These are phyloP conservation scores for Candida argentea DNA, from an alignment of 805 yeast species.

Conservation along the genomic window DNA sequence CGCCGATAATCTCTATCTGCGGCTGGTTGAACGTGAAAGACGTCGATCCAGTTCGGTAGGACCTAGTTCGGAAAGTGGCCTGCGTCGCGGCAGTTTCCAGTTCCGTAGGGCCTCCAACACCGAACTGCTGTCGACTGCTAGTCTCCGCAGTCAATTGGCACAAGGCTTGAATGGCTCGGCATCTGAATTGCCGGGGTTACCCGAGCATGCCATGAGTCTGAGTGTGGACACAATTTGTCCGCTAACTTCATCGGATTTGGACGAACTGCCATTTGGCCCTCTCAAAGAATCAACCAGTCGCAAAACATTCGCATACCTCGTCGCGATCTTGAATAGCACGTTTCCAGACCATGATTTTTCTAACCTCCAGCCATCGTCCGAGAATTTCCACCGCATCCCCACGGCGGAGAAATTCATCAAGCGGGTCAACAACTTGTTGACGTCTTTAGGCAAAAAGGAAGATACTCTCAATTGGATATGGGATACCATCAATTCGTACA, in stretches of 20 bases:
- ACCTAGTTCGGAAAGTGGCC: slow-evolving; percentile 24
- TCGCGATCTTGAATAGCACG: slow-evolving; percentile 82
- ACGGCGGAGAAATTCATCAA: slow-evolving; percentile 41
- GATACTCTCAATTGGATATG: slow-evolving; percentile 58
- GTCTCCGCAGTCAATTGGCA: slow-evolving; percentile 10
- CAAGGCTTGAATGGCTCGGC: slow-evolving; percentile 4
- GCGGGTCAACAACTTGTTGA: slow-evolving; percentile 67
- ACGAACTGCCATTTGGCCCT: slow-evolving; percentile 82
- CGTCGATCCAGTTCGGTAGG: slow-evolving; percentile 28
- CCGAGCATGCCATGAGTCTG: background rate
- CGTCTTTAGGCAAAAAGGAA: slow-evolving; percentile 35
- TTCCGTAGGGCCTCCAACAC: slow-evolving; percentile 2
- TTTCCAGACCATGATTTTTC: slow-evolving; percentile 96
- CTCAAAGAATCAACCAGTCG: slow-evolving; percentile 77
- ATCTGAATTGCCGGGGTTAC: background rate
- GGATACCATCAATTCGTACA: slow-evolving; percentile 78
- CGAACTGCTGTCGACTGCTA: background rate
- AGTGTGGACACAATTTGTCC: slow-evolving; percentile 11
- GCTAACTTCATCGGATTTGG: slow-evolving; percentile 14
- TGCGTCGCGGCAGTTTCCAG: slow-evolving; percentile 16
- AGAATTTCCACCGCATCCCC: slow-evolving; percentile 29
- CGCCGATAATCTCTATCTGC: slow-evolving; percentile 33
- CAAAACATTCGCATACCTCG: slow-evolving; percentile 80
- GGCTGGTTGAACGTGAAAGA: slow-evolving; percentile 28
- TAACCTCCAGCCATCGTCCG: slow-evolving; percentile 71